Evolutionary conservation across 2,329 filamentous ascomycete genomes (phyloP).

Genomic region (Phialophora verrucosa): DNA sequence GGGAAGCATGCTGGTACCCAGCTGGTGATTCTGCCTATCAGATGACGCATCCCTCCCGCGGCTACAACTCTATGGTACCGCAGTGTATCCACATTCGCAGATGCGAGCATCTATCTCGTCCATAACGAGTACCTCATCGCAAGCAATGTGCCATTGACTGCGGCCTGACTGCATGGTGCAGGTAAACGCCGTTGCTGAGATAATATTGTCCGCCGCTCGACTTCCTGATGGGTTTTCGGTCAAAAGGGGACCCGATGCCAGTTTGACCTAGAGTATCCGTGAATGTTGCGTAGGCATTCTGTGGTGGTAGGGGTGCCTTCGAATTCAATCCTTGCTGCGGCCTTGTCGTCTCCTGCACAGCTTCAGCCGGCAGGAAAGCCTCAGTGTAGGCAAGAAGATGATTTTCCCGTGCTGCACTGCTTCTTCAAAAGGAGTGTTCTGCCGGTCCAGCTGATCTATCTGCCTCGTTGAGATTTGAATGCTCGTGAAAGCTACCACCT

Average conservation of each 20-base stretch:
- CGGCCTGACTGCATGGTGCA: neutral
- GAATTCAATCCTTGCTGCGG: neutral
- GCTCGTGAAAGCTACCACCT: neutral
- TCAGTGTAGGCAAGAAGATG: neutral
- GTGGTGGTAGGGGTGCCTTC: neutral
- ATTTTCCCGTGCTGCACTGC: neutral
- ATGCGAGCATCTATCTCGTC: neutral
- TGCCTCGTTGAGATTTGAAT: neutral
- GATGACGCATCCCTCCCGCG: neutral
- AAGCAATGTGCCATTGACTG: neutral
- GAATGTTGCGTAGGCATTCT: neutral
- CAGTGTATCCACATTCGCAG: neutral
- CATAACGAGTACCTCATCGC: neutral
- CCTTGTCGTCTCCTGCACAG: neutral
- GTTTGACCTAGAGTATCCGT: neutral
- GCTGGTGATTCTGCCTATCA: neutral
- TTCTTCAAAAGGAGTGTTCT: neutral
- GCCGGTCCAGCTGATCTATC: neutral
- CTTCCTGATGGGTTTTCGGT: neutral
- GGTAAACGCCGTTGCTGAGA: neutral
- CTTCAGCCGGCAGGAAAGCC: neutral
- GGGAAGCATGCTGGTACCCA: neutral
- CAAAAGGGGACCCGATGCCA: neutral
- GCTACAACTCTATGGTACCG: neutral
- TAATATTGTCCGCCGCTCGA: neutral